Evolutionary conservation across 2,329 filamentous ascomycete species (phyloP), one percentile per base, ranked within the genome.

Genomic region (Fusarium humuli): DNA sequence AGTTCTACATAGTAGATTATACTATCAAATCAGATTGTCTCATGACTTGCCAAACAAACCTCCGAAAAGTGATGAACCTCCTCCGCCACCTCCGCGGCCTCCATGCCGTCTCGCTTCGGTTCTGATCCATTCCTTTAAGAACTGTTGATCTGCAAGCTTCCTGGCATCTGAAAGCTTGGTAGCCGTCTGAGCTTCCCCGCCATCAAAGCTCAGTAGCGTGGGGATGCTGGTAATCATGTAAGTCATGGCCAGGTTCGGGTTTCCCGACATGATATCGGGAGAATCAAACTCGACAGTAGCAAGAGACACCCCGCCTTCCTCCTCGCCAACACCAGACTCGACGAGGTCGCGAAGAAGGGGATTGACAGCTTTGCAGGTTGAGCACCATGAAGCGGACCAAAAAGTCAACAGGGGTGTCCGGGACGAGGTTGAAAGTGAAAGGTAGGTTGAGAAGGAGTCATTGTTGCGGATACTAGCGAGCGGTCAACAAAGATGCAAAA

Each of bases 201-300:
- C 83, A 62, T 88, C 86, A 72, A 90, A 89, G 73, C 83, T 84
- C 50, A 90, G 78, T 60, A 90, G 77, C 11, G 86, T 89, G 25
- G 88, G 88, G 66, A 89, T 81, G 18, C 82, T 83, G 27, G 82
- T 87, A 72, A 90, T 87, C 85, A 88, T 86, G 76, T 88, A 90
- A 9, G 81, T 83, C 74, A 84, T 80, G 9, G 85, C 85, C 20
- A 88, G 75, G 65, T 73, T 78, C 16, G 78, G 74, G 40, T 72
- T 70, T 23, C 73, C 74, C 2, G 77, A 76, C 85, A 87, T 86
- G 65, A 88, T 81, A 74, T 90, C 88, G 3, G 86, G 85, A 7
- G 84, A 82, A 73, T 90, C 88, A 64, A 84, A 87, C 75, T 89
- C 86, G 63, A 90, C 81, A 29, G 83, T 80, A 63, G 82, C 84